Evolutionary conservation across 495 filamentous ascomycete genomes (phyloP).

Genomic region (Tuber microsphaerosporum): DNA sequence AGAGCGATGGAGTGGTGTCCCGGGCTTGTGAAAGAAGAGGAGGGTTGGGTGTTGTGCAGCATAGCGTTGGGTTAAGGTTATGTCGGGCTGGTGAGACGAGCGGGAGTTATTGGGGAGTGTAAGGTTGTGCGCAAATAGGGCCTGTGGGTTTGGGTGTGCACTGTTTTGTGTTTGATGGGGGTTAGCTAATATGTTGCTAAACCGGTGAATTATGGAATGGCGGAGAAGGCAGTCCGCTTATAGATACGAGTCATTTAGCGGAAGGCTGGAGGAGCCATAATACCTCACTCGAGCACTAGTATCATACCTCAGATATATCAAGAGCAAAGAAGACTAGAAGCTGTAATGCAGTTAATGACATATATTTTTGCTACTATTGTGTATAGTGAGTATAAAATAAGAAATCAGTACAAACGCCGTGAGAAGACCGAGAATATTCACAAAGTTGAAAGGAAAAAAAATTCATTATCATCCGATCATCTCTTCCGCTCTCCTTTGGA

Average conservation of each 20-base stretch:
- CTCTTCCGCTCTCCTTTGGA: background rate
- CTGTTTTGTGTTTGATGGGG: slow-evolving; percentile 1
- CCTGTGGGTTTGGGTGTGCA: slow-evolving; percentile 78
- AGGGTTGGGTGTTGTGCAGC: slow-evolving; percentile 77
- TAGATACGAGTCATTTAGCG: slow-evolving; percentile 49
- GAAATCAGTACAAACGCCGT: background rate
- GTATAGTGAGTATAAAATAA: background rate
- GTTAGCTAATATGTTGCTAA: slow-evolving; percentile 43
- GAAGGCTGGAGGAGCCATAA: background rate
- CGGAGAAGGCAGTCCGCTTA: slow-evolving; percentile 61
- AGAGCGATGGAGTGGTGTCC: slow-evolving; percentile 65
- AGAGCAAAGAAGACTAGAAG: background rate
- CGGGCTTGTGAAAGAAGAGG: slow-evolving; percentile 59
- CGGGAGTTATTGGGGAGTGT: no score
- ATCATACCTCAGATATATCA: background rate
- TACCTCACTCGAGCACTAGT: background rate
- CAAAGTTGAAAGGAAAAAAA: background rate
- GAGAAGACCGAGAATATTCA: background rate
- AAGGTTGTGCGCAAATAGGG: slow-evolving; percentile 94
- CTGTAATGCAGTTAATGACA: background rate
- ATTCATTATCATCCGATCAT: background rate
- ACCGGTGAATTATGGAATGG: slow-evolving; percentile 85
- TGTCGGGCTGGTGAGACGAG: slow-evolving; percentile 67
- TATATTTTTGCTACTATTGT: background rate
- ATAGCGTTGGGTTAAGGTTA: slow-evolving; percentile 81